Base-by-base conservation (phyloP, 78 protist species). In the Corallochytrium limacisporum region DNA sequence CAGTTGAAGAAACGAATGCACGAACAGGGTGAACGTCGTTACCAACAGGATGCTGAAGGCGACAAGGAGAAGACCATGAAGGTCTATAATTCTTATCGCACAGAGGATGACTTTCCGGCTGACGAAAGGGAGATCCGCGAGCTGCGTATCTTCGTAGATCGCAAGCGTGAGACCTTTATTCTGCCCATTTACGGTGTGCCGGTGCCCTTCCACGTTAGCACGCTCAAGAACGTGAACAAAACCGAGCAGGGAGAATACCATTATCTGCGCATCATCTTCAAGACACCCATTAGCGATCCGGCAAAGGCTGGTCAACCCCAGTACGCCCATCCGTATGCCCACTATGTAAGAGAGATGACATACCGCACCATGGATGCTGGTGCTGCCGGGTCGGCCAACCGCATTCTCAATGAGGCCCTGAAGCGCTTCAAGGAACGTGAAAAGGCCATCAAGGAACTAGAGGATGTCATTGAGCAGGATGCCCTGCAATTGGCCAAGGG, bases 121-220 rank as follows among this genome's bases (percentile, higher is more conserved):
- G 51, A 32, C 55, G 37, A 69, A 53, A 32, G 62, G 71, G 62
- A 7, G 53, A 57, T 65, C 24, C 18, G 35, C 3, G 35, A 5
- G 40, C 57, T 36, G 40, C 57, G 60, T n/a, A 84, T 87, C 20
- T 26, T 38, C 7, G 82, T 91, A 46, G 97, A 91, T 46, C 10
- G 2, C 39, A 31, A 38, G 46, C 55, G 39, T 1, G 82, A 80
- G 36, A 7, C 92, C 1, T 55, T 91, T 29, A 12, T 91, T 1
- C 53, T 91, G 8, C 97, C 95, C 28, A 72, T 91, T 55, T 72
- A 48, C 31, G 95, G 95, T 3, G 42, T 49, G 13, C 48, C 61
- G 36, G 91, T 89, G 0, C 95, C 97, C n/a, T 78, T 91, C 76
- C 97, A 90, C 51, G 65, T 90, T 20, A 15, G 75, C 9, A 69